Evolutionary conservation across 352 stramenopile species (phyloP), one percentile per base, ranked within the genome.

Genomic region (Phytopythium oedochilum): DNA sequence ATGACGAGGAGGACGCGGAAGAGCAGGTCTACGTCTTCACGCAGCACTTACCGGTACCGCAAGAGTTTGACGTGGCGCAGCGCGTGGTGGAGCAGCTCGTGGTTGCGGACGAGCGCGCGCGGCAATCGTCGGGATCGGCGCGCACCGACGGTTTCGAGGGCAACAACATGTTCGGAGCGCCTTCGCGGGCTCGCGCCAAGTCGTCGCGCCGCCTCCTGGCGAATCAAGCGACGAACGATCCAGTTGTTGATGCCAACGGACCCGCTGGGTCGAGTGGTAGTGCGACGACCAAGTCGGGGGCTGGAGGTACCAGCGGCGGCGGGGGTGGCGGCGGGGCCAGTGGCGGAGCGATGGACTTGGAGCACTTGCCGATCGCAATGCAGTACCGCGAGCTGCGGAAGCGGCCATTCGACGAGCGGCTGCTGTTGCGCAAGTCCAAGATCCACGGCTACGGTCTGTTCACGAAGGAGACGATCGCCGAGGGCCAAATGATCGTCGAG

Each of bases 361-460:
- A 89, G 54, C 88, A 94, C 40, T 44, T 88, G 60, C 91, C 76
- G 12, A 90, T 91, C 35, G 79, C 84, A 8, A 95, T 94, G 84
- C 83, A 94, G 56, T 98, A 98, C 68, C 80, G 88, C 17, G 78
- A 96, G 52, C 80, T 98, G 47, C 97, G 96, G 42, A 75, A 83
- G 17, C 75, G 94, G 4, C 90, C 89, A 8, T 94, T 98, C 53
- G 81, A 92, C 34, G 81, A 97, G 36, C 89, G 92, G 1, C 74
- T 99, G 31, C 73, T 92, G 59, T 92, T 98, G 29, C 82, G 86
- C 34, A 94, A 97, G 58, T 97, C 87, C 12, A 89, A 93, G 52
- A 98, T 99, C 63, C 96, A 99, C 65, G 95, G 91, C 32, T 99
- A 97, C 62, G 96, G 96, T 6, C 70, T 99, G n/a, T 99, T 98